phyloP scores from a whole-genome alignment of 1,284 basidiomycete species.

The Ustilago nuda region DNA sequence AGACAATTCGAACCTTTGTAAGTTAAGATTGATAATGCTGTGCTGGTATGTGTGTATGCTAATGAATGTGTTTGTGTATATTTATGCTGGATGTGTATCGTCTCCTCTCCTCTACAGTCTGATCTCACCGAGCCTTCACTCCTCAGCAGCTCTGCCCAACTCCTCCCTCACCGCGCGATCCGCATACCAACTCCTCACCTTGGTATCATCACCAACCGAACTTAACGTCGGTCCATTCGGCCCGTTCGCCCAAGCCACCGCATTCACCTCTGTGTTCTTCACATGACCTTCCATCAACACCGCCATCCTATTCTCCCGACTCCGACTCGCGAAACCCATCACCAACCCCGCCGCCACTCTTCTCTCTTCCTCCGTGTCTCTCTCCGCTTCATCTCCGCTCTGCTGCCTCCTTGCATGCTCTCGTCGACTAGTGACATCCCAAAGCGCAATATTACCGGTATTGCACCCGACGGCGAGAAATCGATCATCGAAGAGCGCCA shows the following conservation, averaged over 20 bases:
- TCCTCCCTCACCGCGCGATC: constrained; percentile 66
- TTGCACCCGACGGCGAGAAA: constrained; percentile 66
- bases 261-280: constrained; percentile 62
- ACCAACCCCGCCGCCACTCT: constrained; percentile 16
- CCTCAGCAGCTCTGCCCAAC: constrained; percentile 9
- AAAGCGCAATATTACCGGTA: constrained; percentile 61
- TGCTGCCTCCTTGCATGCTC: neutral
- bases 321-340: constrained; percentile 27
- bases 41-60: constrained; percentile 1
- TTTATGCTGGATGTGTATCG: neutral
- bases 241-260: constrained; percentile 59
- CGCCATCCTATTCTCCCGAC: constrained; percentile 26
- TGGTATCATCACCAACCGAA: constrained; percentile 61
- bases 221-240: constrained; percentile 60
- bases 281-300: constrained; percentile 29
- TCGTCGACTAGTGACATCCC: constrained; percentile 45
- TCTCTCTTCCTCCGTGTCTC: constrained; percentile 34
- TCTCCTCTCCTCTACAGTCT: too few species aligned
- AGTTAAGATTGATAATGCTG: neutral
- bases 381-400: neutral
- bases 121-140: constrained; percentile 1
- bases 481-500: constrained; percentile 62
- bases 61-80: neutral
- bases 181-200: constrained; percentile 69
- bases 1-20: too few species aligned